Conservation (phyloP, 192 early-diverging fungal species). For the Coemansia umbellata region DNA sequence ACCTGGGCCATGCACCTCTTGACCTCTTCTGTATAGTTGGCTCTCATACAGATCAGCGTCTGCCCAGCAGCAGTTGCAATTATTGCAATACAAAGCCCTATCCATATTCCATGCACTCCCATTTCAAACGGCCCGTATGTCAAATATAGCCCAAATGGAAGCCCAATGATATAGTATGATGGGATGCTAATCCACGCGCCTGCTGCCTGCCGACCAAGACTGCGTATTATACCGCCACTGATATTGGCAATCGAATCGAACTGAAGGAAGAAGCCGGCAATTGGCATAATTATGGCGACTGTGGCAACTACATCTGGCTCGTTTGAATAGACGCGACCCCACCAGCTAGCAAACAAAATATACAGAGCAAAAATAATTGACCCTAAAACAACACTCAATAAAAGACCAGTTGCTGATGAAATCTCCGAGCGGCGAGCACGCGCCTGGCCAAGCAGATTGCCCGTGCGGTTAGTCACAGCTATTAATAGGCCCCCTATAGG, state of each 20-base stretch:
- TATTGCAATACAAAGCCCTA: constrained; percentile 35
- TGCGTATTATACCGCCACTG: constrained; percentile 51
- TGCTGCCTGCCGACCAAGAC: constrained; percentile 43
- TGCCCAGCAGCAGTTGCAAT: background rate
- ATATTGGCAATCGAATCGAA: constrained; percentile 55
- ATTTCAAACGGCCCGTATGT: constrained; percentile 20
- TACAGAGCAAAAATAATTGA: constrained; percentile 45
- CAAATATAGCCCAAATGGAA: constrained; percentile 51
- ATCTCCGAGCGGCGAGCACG: constrained; percentile 51
- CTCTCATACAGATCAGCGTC: background rate
- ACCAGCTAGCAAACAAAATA: constrained; percentile 38
- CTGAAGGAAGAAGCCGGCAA: constrained; percentile 65
- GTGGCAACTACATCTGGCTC: constrained; percentile 64
- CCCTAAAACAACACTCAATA: constrained; percentile 16
- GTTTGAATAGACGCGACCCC: constrained; percentile 56
- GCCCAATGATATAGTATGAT: constrained; percentile 44
- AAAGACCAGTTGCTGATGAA: constrained; percentile 41
- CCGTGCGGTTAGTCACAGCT: constrained; percentile 72
- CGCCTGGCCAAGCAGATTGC: constrained; percentile 58
- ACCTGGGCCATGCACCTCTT: too few species aligned
- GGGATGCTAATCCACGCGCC: constrained; percentile 44
- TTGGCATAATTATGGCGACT: constrained; percentile 67
- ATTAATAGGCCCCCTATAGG: constrained; percentile 63
- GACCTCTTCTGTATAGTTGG: too few species aligned
- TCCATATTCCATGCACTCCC: constrained; percentile 28